Base-by-base conservation (phyloP, 164 flowering plant genomes). In the Pachysandra terminalis region DNA sequence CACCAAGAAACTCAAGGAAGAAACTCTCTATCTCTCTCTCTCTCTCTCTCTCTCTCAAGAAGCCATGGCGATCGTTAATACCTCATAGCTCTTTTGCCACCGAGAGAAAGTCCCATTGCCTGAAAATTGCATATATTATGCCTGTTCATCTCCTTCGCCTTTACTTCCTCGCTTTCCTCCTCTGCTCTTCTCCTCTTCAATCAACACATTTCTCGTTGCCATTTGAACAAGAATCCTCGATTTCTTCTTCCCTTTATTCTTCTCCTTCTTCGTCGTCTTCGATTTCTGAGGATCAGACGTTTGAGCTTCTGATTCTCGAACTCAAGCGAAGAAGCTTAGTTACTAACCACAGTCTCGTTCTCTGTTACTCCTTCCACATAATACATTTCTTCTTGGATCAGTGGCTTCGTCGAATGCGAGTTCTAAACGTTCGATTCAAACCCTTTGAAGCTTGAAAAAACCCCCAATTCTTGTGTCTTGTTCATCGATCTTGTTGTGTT, bases 371-470 rank as follows among this genome's bases (percentile, higher is more conserved):
- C 62, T 9, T 67, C 63, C 57, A 65, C 26, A 49, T 49, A 17
- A 52, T 61, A 5, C 67, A 56, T 4, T 24, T 26, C 25, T 59
- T 75, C 56, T 48, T 24, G 3, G 71, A 68, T 56, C 69, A 74
- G 23, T 65, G 62, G 57, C 62, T 64, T 55, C 66, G 69, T 21
- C 77, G 69, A 9, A 64, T 64, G n/a, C 71, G 74, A 54, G 13
- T 60, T 61, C 57, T 67, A 13, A 37, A 70, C 63, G 61, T 70
- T 52, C 71, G 67, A 25, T 72, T 67, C 58, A 75, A 70, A 53
- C 65, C 65, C 61, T 67, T 67, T 14, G 74, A 57, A 52, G 67
- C 71, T 65, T 66, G 68, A 75, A 62, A n/a, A n/a, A n/a, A n/a
- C 24, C 35, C 56, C 45, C 21, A 21, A 37, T 6, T 9, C 19